Evolutionary conservation across 2,329 filamentous ascomycete genomes (phyloP), one percentile per base, ranked within the genome.

Genomic region (Penicillium sp.): DNA sequence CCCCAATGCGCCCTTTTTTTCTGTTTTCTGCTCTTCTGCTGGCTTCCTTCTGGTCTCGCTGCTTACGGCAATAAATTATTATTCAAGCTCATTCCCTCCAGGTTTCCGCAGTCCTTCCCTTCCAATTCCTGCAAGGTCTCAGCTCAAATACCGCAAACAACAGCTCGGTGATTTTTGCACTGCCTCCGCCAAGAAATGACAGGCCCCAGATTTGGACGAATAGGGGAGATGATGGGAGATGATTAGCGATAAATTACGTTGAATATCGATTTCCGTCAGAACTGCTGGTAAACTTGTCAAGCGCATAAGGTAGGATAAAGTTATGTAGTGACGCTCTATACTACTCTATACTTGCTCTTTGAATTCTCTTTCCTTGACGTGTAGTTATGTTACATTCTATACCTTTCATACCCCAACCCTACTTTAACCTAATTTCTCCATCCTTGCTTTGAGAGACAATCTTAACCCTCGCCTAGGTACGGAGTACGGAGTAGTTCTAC

Each of bases 161-260:
- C 34, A 48, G 46, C 54, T 52, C 47, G 32, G 40, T 59, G 54
- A 55, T 51, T 31, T 50, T 59, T 70, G 68, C 68, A 70, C 68
- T 68, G 68, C 68, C 68, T 69, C 68, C 43, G 56, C 56, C 56
- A 58, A 58, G 56, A 24, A 14, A 34, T 47, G 22, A 10, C 18
- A 43, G 32, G 31, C 21, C 24, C 49, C 43, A 6, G 34, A 51
- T 34, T n/a, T 31, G 29, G 45, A 18, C 42, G 22, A 42, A 43
- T 43, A 53, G 22, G 50, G 45, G 50, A 13, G 14, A 36, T n/a
- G 34, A 36, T 36, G 50, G 45, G 50, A 13, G 14, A 36, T n/a
- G 34, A 36, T 36, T 36, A 36, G 34, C 13, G 34, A 36, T 36
- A 36, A 13, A 36, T 36, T 36, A 36, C 34, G 34, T 36, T 6